Percentiles rank a stretch among this genome's conserved stretches.
These are phyloP conservation scores for Pseudogymnoascus sp. DNA, from an alignment of 2,329 filamentous ascomycete genomes.

Conservation along the genomic window DNA sequence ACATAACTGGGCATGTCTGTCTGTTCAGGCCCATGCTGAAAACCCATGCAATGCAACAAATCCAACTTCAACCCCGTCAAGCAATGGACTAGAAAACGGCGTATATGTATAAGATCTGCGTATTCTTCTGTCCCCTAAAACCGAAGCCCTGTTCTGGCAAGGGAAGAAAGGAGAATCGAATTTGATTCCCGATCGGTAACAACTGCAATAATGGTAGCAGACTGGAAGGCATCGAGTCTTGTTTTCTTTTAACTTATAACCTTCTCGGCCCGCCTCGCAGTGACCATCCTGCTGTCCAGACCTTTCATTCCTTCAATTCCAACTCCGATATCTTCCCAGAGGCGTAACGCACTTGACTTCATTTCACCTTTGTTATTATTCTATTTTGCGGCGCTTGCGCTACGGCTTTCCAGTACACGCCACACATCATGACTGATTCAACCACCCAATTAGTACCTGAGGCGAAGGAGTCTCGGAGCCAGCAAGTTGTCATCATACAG, in stretches of 20 bases:
- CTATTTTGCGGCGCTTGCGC: background rate
- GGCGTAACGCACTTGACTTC: background rate
- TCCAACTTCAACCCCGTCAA: background rate
- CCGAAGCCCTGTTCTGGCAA: slow-evolving; percentile 2
- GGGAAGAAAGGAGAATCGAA: background rate
- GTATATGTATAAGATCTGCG: slow-evolving; percentile 2
- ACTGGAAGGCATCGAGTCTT: background rate
- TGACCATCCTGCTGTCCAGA: background rate
- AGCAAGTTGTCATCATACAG: background rate
- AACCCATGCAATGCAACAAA: background rate
- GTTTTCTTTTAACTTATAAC: background rate
- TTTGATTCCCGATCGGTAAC: background rate
- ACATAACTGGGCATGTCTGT: background rate
- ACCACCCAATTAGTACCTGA: background rate
- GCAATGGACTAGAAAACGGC: background rate
- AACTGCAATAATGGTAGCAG: background rate
- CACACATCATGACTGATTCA: background rate
- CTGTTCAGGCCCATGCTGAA: background rate
- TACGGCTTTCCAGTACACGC: background rate
- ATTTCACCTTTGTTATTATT: background rate
- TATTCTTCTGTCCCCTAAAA: background rate
- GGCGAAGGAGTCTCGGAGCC: background rate
- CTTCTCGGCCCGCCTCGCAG: background rate
- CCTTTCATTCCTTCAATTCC: background rate
- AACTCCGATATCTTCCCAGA: background rate